These are phyloP conservation scores for Euphorbia tirucalli DNA, from an alignment of 345 rosid species.

Conservation along the genomic window DNA sequence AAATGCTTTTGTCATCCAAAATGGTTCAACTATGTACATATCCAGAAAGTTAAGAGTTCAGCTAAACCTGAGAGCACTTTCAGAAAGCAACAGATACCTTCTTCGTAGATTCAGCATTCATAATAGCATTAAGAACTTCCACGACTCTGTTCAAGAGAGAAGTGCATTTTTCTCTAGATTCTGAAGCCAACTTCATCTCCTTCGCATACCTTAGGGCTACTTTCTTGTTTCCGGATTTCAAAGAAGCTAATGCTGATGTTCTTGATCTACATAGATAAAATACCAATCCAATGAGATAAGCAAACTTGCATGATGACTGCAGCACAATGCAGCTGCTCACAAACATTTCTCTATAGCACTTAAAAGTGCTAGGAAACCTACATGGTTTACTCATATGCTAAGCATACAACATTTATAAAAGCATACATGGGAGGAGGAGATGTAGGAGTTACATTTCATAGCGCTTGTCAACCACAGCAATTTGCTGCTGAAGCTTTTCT, in stretches of 20 bases:
- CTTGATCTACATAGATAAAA: slow-evolving; percentile 51
- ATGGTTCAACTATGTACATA: background rate
- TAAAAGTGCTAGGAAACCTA: slow-evolving; percentile 5
- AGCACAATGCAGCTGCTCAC: slow-evolving; percentile 2
- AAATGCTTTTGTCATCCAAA: background rate
- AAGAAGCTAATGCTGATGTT: slow-evolving; percentile 54
- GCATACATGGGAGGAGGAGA: slow-evolving; percentile 2
- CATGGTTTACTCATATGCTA: slow-evolving; percentile 4
- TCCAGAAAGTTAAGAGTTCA: slow-evolving; percentile 1
- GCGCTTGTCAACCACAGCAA: slow-evolving; percentile 60
- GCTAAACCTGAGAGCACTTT: background rate
- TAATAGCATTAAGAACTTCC: slow-evolving; percentile 59
- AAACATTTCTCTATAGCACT: background rate
- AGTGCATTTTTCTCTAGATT: slow-evolving; percentile 67
- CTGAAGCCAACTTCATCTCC: slow-evolving; percentile 59
- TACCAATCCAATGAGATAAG: background rate
- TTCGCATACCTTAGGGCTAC: slow-evolving; percentile 69
- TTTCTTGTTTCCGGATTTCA: slow-evolving; percentile 75
- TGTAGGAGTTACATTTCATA: slow-evolving; percentile 51
- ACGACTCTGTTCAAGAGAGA: slow-evolving; percentile 82
- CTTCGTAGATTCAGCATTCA: slow-evolving; percentile 69
- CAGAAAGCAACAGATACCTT: slow-evolving; percentile 42
- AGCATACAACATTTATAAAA: background rate
- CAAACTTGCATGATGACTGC: slow-evolving; percentile 5
- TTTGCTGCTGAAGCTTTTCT: slow-evolving; percentile 84